Evolutionary conservation across 2,329 filamentous ascomycete genomes (phyloP).

Genomic region (Fusarium sp.): DNA sequence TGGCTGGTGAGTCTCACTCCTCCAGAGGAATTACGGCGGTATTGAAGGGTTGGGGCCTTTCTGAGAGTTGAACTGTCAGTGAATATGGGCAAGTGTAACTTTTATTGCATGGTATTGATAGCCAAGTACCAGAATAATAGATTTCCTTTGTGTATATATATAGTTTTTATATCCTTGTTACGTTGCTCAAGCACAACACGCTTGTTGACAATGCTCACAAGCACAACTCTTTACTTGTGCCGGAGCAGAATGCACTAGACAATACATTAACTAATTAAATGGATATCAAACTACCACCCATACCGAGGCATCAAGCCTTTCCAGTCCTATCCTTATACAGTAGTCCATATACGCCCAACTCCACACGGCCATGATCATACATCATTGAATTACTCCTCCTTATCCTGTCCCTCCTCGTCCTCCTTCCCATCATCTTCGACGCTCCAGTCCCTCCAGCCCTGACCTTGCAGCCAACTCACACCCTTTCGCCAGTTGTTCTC

Average conservation of each 20-base stretch:
- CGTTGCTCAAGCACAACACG: not conserved
- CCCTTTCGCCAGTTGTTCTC: conserved; percentile 77
- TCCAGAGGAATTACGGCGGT: not conserved
- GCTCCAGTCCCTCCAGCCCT: conserved; percentile 79
- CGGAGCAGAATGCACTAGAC: conserved; percentile 11
- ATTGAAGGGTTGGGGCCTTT: not conserved
- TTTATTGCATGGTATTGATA: not conserved
- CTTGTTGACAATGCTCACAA: not conserved
- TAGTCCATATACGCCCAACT: not conserved
- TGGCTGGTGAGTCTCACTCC: not conserved
- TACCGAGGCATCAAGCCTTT: conserved; percentile 18
- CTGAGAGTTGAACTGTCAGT: not conserved
- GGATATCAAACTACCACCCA: conserved; percentile 28
- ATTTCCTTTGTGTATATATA: not conserved
- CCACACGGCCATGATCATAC: conserved; percentile 23
- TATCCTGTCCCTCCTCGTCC: conserved; percentile 51
- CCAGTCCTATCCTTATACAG: conserved; percentile 12
- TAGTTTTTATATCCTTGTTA: not conserved
- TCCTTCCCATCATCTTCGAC: conserved; percentile 64
- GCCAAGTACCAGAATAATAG: not conserved
- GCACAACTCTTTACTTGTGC: not conserved
- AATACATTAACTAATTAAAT: conserved; percentile 31
- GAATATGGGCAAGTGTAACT: not conserved
- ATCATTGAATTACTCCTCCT: conserved; percentile 42
- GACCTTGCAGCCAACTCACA: conserved; percentile 79